phyloP scores from a whole-genome alignment of 1,284 basidiomycete species.

The Hymenochaete sp. region DNA sequence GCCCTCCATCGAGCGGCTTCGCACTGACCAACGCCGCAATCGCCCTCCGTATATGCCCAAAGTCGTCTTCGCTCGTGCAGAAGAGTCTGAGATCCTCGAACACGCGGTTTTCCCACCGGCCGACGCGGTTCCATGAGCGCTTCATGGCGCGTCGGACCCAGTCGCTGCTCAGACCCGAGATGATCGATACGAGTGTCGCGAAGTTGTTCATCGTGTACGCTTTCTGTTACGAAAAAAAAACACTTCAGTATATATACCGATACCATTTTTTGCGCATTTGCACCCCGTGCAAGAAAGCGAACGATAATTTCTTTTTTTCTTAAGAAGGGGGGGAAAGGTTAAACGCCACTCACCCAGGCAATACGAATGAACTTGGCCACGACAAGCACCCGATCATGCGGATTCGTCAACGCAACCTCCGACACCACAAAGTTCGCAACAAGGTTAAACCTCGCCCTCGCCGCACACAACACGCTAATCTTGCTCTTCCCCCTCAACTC shows the following conservation, averaged over 20 bases:
- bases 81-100: slow-evolving; percentile 70
- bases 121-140: slow-evolving; percentile 60
- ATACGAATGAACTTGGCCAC: slow-evolving; percentile 79
- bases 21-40: slow-evolving; percentile 58
- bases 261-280: too few relatives aligned
- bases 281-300: too few relatives aligned
- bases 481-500: slow-evolving; percentile 49
- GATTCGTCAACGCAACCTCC: slow-evolving; percentile 66
- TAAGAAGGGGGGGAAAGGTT: too few relatives aligned
- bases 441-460: slow-evolving; percentile 84
- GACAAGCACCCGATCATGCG: slow-evolving; percentile 56
- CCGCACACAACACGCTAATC: slow-evolving; percentile 63
- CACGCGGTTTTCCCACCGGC: slow-evolving; percentile 68
- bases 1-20: slow-evolving; percentile 45
- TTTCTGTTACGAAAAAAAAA: slow-evolving; percentile 47
- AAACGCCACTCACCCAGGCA: slow-evolving; percentile 55
- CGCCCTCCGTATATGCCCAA: slow-evolving; percentile 63
- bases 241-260: background rate
- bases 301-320: too few relatives aligned
- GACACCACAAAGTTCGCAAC: slow-evolving; percentile 77
- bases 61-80: slow-evolving; percentile 61
- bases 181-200: slow-evolving; percentile 72
- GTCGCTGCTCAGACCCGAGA: slow-evolving; percentile 68
- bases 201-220: slow-evolving; percentile 77
- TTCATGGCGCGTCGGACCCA: slow-evolving; percentile 65